Evolutionary conservation across 179 eudicot genomes (phyloP).

Genomic region (Silene noctiflora): DNA sequence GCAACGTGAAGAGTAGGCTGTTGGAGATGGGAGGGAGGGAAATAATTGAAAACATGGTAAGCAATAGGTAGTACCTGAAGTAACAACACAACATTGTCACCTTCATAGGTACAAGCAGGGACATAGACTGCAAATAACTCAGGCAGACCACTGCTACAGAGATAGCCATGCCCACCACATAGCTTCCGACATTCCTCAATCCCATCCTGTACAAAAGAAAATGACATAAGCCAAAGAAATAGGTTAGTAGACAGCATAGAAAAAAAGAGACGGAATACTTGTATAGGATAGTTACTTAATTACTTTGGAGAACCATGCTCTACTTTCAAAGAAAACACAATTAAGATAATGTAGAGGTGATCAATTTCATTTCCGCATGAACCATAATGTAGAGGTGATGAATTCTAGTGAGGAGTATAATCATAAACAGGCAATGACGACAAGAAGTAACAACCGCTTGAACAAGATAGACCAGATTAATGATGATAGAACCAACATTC

Average conservation of each 20-base stretch:
- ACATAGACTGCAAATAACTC: slow-evolving; percentile 91
- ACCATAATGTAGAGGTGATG: no score
- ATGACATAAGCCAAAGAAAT: background rate
- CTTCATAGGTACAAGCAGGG: slow-evolving; percentile 97
- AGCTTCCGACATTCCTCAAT: slow-evolving; percentile 94
- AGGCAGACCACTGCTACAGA: slow-evolving; percentile 94
- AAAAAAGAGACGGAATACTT: background rate
- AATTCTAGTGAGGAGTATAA: no score
- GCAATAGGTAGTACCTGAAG: slow-evolving; percentile 53
- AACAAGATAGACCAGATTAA: background rate
- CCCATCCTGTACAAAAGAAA: slow-evolving; percentile 57
- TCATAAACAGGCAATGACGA: background rate
- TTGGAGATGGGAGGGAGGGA: no score
- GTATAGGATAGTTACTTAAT: background rate
- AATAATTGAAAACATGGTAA: background rate
- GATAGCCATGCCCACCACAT: slow-evolving; percentile 98
- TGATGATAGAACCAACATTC: background rate
- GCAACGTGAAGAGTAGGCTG: no score
- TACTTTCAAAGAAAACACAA: no score
- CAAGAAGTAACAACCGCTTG: background rate
- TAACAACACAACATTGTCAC: slow-evolving; percentile 80
- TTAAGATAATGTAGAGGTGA: no score
- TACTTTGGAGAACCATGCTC: background rate
- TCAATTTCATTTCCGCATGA: no score
- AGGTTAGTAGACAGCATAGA: background rate